Conservation (phyloP, 2,329 filamentous ascomycete genomes). For the Akanthomyces uredinophilus region DNA sequence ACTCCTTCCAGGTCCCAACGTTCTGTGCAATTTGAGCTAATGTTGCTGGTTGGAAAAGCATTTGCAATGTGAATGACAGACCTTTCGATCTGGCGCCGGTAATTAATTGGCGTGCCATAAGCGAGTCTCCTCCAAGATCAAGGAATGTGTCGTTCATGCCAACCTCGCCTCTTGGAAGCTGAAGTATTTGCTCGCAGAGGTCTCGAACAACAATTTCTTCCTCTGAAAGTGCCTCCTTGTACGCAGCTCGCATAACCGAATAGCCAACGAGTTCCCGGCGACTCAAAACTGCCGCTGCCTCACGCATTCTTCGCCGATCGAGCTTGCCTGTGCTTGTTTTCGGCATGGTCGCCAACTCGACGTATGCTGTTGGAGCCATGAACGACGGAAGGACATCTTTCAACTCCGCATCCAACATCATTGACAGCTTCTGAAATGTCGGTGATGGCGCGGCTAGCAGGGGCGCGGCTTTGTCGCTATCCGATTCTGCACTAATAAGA, state of each 20-base stretch:
- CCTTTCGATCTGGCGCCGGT: neutral
- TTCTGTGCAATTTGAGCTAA: neutral
- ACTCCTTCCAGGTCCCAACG: neutral
- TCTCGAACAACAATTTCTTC: neutral
- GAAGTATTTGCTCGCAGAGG: neutral
- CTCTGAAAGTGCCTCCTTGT: neutral
- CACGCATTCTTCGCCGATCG: neutral
- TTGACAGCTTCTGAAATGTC: neutral
- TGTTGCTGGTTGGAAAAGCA: neutral
- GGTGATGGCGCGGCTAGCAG: neutral
- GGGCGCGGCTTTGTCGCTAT: neutral
- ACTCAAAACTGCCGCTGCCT: neutral
- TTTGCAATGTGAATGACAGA: neutral
- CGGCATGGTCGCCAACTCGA: neutral
- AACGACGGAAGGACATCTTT: neutral
- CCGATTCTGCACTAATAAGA: neutral
- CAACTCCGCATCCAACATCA: neutral
- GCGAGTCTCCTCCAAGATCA: conserved; percentile 4
- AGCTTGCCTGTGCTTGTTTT: conserved; percentile 4
- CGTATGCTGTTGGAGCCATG: conserved; percentile 1
- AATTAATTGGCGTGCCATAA: neutral
- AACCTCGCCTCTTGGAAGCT: neutral
- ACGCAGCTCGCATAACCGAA: neutral
- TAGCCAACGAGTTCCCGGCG: neutral
- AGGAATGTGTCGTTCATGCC: conserved; percentile 8